Evolutionary conservation across 202 grass and related monocot genomes (phyloP).

Genomic region (Hordeum pubiflorum): DNA sequence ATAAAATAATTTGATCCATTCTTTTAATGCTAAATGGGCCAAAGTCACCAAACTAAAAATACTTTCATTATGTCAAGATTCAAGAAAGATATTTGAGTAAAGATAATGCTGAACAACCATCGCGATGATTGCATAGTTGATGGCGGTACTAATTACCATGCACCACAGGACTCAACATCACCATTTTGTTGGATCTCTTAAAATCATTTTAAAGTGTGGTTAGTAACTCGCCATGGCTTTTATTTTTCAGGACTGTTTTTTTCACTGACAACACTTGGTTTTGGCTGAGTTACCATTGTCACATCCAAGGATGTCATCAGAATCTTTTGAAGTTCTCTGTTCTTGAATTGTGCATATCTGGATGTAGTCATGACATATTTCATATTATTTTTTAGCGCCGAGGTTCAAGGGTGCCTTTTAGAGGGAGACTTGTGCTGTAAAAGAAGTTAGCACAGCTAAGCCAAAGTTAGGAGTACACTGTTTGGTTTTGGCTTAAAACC

Average conservation of each 20-base stretch:
- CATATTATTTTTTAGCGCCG: background rate
- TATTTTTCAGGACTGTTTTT: background rate
- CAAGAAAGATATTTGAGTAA: too few relatives aligned
- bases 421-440: background rate
- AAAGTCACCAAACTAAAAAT: too few relatives aligned
- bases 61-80: too few relatives aligned
- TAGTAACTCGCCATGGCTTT: background rate
- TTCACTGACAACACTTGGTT: background rate
- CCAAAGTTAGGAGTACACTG: slow-evolving; percentile 11
- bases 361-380: background rate
- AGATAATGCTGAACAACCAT: background rate
- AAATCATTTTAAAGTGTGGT: background rate
- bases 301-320: background rate
- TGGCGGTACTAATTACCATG: background rate
- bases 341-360: background rate
- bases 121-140: background rate
- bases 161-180: background rate
- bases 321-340: background rate
- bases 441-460: background rate
- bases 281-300: background rate
- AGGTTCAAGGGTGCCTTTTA: background rate
- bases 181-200: background rate
- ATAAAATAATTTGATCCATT: too few relatives aligned
- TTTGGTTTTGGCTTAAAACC: slow-evolving; percentile 20
- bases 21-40: too few relatives aligned